A percentile compares a stretch with the other conserved stretches of the same genome.
phyloP scores from a whole-genome alignment of 371 early-diverging fungal genomes.

The Rhizopus delemar region DNA sequence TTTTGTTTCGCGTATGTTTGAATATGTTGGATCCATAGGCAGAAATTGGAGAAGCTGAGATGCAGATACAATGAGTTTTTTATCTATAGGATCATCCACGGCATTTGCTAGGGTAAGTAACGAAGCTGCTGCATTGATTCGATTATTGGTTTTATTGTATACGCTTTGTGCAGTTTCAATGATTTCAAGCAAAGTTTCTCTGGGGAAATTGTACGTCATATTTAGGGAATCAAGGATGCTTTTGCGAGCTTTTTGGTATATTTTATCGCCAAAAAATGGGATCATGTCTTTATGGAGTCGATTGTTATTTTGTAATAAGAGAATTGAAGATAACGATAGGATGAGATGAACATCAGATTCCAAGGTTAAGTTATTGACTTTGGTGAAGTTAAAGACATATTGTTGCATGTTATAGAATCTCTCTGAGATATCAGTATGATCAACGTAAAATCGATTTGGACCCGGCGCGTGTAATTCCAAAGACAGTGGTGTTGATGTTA shows the following conservation, averaged over 20 bases:
- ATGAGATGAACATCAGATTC: constrained; percentile 24
- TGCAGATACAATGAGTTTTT: constrained; percentile 20
- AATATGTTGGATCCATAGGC: constrained; percentile 14
- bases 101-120: constrained; percentile 18
- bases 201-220: constrained; percentile 17
- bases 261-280: constrained; percentile 18
- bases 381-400: constrained; percentile 16
- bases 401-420: constrained; percentile 26
- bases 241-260: constrained; percentile 19
- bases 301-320: constrained; percentile 25
- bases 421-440: constrained; percentile 21
- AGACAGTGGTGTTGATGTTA: constrained; percentile 16
- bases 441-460: constrained; percentile 18
- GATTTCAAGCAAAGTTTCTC: constrained; percentile 16
- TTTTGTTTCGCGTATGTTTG: constrained; percentile 21
- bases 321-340: constrained; percentile 22
- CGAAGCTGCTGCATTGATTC: constrained; percentile 20
- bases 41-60: constrained; percentile 25
- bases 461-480: constrained; percentile 14
- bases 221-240: constrained; percentile 18
- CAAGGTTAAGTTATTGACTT: constrained; percentile 15
- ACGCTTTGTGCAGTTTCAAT: constrained; percentile 20
- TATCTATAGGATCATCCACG: constrained; percentile 21
- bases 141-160: constrained; percentile 13
- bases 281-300: constrained; percentile 22